Evolutionary conservation across 768 basidiomycete species (phyloP), one percentile per base, ranked within the genome.

Genomic region (button mushroom (Agaricus bisporus)): DNA sequence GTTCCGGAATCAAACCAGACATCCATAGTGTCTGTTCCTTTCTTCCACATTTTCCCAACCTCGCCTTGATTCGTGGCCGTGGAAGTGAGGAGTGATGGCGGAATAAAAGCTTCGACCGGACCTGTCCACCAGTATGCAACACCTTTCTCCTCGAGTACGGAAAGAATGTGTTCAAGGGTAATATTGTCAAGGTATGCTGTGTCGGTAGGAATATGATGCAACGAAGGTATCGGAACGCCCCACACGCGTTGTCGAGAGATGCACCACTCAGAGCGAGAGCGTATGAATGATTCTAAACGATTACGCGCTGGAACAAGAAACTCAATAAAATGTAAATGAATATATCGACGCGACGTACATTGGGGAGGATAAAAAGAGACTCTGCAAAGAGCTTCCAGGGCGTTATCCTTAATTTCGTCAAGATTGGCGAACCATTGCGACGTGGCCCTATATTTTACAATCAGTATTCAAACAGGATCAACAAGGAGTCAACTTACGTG

Each of bases 1-100:
- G 89, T 85, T 4, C 95, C 95, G 60, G 91, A 95, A 69, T 99
- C 95, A 60, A 98, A 98, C 95, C 95, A 99, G 14, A 99, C 95
- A 66, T 99, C 95, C 85, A 98, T 93, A 2, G 95, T 99, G 65
- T 99, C 95, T 2, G 81, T 85, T 8, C 94, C 88, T 65, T 92
- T 94, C 44, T 72, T 68, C 82, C 86, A 94, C 1, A 67, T 68
- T 50, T 75, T 69, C 1, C 72, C 73, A 1, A 66, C 62, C 2
- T 48, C 41, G 15, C 35, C 22, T 14, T 20, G 39, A 17, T 54
- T 18, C 2, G 66, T 61, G 39, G 59, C 66, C 7, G 77, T 78
- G n/a, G 74, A 69, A 47, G 73, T 71, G 4, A 68, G 64, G 17
- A 88, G 74, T 45, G 76, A 72, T 0, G 82, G 78, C 9, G 86